These are phyloP conservation scores for Ceratocystis eucalypticola DNA, from an alignment of 2,329 filamentous ascomycete species.

Conservation along the genomic window DNA sequence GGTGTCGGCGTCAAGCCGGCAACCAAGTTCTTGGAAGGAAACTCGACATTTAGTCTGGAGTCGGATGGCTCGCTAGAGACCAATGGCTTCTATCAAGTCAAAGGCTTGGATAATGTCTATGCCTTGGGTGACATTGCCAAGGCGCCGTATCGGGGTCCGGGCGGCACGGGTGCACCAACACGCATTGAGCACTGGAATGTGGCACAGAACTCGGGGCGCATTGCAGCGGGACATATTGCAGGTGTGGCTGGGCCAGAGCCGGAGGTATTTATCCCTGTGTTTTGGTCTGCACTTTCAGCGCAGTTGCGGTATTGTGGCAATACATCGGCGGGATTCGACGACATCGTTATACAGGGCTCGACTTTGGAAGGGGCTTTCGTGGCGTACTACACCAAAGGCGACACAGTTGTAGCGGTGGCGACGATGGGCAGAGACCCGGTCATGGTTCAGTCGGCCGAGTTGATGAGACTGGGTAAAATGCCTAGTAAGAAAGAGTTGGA, in stretches of 20 bases:
- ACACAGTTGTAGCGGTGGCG: conserved; percentile 77
- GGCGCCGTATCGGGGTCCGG: conserved; percentile 86
- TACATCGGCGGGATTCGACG: conserved; percentile 68
- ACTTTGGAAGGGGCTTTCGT: conserved; percentile 68
- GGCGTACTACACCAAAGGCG: conserved; percentile 77
- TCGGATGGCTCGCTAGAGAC: conserved; percentile 76
- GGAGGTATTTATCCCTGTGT: conserved; percentile 69
- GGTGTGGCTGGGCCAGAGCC: conserved; percentile 44
- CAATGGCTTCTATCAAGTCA: conserved; percentile 65
- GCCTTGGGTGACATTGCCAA: conserved; percentile 92
- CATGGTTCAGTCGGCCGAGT: conserved; percentile 67
- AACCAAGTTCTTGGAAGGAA: conserved; percentile 67
- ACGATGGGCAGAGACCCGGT: conserved; percentile 84
- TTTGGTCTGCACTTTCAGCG: conserved; percentile 85
- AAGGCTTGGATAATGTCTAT: conserved; percentile 68
- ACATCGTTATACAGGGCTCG: conserved; percentile 65
- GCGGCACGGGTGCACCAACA: conserved; percentile 55
- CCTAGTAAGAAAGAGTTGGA: conserved; percentile 64
- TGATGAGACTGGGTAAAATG: conserved; percentile 78
- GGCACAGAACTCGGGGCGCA: conserved; percentile 79
- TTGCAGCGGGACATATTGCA: conserved; percentile 64
- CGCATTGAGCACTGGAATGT: conserved; percentile 99
- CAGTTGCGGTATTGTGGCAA: conserved; percentile 92
- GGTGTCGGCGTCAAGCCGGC: conserved; percentile 80
- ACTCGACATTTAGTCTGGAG: conserved; percentile 55